phyloP scores from a whole-genome alignment of 2,329 filamentous ascomycete genomes.

The Penicillium griseofulvum region DNA sequence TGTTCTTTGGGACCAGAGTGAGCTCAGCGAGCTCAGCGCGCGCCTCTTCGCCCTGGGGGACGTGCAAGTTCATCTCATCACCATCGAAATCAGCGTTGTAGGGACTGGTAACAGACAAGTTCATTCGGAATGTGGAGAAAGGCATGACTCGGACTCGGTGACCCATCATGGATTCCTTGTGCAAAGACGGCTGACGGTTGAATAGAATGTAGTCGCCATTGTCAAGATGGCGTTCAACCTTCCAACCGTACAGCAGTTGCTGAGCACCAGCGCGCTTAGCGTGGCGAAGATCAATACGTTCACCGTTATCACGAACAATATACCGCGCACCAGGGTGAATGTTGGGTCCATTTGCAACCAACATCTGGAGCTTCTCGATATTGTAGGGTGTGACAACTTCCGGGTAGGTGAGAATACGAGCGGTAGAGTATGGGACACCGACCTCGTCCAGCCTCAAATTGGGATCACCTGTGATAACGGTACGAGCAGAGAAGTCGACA shows the following conservation, averaged over 20 bases:
- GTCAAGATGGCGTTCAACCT: constrained; percentile 94
- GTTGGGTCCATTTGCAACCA: constrained; percentile 91
- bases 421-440: constrained; percentile 91
- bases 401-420: constrained; percentile 88
- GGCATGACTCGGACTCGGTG: constrained; percentile 97
- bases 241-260: constrained; percentile 95
- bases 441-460: constrained; percentile 97
- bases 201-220: constrained; percentile 98
- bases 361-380: constrained; percentile 82
- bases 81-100: constrained; percentile 99
- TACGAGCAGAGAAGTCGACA: constrained; percentile 99
- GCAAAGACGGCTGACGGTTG: constrained; percentile 97
- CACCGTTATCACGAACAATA: constrained; percentile 89
- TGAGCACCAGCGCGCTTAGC: constrained; percentile 77
- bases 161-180: constrained; percentile 99
- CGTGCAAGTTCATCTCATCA: constrained; percentile 99
- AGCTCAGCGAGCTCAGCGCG: constrained; percentile 91
- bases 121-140: constrained; percentile 96
- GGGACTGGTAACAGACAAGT: constrained; percentile 93
- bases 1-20: constrained; percentile 97
- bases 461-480: constrained; percentile 97
- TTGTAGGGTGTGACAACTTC: constrained; percentile 98
- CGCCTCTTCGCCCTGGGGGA: constrained; percentile 95
- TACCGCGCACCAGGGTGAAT: constrained; percentile 96
- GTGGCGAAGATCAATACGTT: constrained; percentile 90